Conservation (phyloP, 1,284 basidiomycete genomes). For the Apiotrichum sp. region DNA sequence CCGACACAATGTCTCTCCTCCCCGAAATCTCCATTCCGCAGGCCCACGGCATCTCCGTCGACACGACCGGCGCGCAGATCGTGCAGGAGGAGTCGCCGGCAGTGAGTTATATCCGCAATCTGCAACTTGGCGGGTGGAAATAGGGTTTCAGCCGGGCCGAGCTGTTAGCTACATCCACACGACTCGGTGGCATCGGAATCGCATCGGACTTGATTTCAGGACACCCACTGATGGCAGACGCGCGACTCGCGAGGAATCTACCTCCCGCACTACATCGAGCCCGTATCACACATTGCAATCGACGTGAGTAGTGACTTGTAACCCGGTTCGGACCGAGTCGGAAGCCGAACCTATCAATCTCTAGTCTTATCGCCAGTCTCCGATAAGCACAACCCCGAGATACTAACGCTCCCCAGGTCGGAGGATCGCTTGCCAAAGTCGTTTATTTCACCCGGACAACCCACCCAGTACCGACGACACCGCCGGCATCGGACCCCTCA, state of each 20-base stretch:
- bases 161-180: neutral
- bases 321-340: too few species aligned
- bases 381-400: neutral
- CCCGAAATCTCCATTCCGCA: slow-evolving; percentile 46
- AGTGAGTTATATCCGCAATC: slow-evolving; percentile 51
- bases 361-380: neutral
- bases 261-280: slow-evolving; percentile 90
- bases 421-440: slow-evolving; percentile 95
- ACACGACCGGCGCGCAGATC: slow-evolving; percentile 67
- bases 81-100: slow-evolving; percentile 86
- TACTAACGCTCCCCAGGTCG: slow-evolving; percentile 58
- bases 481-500: slow-evolving; percentile 37
- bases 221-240: slow-evolving; percentile 54
- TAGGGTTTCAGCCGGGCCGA: neutral
- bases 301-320: slow-evolving; percentile 62
- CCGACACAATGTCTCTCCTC: slow-evolving; percentile 18
- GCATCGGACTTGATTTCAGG: neutral
- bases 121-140: neutral
- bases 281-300: slow-evolving; percentile 90
- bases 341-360: too few species aligned
- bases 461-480: slow-evolving; percentile 31
- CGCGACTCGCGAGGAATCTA: slow-evolving; percentile 91
- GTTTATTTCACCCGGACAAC: slow-evolving; percentile 95
- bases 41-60: slow-evolving; percentile 43
- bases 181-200: neutral